These are phyloP conservation scores for Geranomyces variabilis DNA, from an alignment of 192 early-diverging fungal species.

Conservation along the genomic window DNA sequence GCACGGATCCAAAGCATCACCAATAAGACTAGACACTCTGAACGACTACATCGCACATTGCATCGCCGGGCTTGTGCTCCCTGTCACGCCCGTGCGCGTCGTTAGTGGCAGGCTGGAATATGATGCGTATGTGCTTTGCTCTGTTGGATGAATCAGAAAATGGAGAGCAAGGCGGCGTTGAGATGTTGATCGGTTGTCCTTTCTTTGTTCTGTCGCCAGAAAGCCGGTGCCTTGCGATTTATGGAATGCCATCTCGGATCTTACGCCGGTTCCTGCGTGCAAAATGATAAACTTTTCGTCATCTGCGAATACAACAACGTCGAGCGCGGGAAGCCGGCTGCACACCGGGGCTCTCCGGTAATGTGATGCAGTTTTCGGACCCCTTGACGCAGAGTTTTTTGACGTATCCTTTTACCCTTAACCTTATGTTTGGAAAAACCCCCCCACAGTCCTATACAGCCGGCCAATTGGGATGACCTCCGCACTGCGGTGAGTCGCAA, in stretches of 20 bases:
- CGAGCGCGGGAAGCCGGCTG: background rate
- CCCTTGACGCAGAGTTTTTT: no score
- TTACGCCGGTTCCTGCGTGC: conserved; percentile 35
- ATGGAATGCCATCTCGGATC: conserved; percentile 20
- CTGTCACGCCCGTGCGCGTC: conserved; percentile 17
- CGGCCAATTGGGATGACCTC: conserved; percentile 38
- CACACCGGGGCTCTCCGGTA: no score
- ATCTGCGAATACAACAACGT: conserved; percentile 21
- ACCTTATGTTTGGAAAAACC: no score
- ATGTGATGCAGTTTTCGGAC: no score
- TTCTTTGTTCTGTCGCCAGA: background rate
- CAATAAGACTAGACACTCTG: conserved; percentile 34
- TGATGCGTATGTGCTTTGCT: conserved; percentile 8
- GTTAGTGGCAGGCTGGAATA: conserved; percentile 14
- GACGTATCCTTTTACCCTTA: no score
- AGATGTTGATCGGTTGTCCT: background rate
- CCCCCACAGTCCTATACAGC: background rate
- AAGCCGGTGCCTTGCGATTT: conserved; percentile 19
- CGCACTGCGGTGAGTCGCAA: conserved; percentile 32
- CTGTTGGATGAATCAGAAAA: background rate
- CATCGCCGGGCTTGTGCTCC: conserved; percentile 39
- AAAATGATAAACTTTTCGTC: conserved; percentile 33
- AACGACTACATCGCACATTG: conserved; percentile 44
- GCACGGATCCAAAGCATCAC: conserved; percentile 9
- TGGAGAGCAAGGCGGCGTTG: background rate